Evolutionary conservation across 1,284 basidiomycete genomes (phyloP).

Genomic region (Paramarasmius palmivorus): DNA sequence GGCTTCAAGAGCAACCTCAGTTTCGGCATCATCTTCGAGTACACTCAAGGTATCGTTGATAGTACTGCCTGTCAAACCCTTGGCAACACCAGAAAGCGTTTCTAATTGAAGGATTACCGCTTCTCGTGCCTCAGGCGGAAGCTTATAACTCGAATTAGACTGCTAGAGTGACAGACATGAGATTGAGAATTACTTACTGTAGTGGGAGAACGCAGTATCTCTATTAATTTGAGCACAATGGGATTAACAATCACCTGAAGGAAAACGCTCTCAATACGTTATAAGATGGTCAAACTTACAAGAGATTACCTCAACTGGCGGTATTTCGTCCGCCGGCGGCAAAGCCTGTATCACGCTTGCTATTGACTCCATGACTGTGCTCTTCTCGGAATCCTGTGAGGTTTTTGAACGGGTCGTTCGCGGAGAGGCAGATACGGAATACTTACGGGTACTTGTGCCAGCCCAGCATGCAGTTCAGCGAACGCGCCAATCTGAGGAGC

Average conservation of each 20-base stretch:
- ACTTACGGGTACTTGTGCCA: constrained; percentile 73
- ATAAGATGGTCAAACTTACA: background rate
- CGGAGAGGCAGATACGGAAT: background rate
- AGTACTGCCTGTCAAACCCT: constrained; percentile 76
- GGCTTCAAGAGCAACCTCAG: constrained; percentile 48
- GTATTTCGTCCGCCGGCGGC: constrained; percentile 72
- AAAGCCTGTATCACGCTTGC: constrained; percentile 89
- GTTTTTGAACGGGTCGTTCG: background rate
- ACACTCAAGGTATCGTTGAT: constrained; percentile 59
- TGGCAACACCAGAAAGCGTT: constrained; percentile 79
- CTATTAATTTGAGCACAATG: constrained; percentile 67
- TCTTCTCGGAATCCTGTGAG: constrained; percentile 78
- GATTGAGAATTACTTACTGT: constrained; percentile 38
- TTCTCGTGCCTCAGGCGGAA: constrained; percentile 65
- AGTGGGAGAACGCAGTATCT: constrained; percentile 55
- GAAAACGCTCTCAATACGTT: background rate
- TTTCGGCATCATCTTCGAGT: constrained; percentile 56
- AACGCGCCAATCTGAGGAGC: constrained; percentile 84
- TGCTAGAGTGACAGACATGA: constrained; percentile 2
- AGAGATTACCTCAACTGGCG: constrained; percentile 67
- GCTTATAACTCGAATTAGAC: constrained; percentile 37
- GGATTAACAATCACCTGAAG: constrained; percentile 77
- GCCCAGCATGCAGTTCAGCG: constrained; percentile 75
- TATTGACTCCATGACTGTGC: constrained; percentile 87
- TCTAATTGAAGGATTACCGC: constrained; percentile 70